A percentile compares a stretch with the other conserved stretches of the same genome.
Evolutionary conservation across 495 filamentous ascomycete genomes (phyloP).

Genomic region (Bombardia bombarda): DNA sequence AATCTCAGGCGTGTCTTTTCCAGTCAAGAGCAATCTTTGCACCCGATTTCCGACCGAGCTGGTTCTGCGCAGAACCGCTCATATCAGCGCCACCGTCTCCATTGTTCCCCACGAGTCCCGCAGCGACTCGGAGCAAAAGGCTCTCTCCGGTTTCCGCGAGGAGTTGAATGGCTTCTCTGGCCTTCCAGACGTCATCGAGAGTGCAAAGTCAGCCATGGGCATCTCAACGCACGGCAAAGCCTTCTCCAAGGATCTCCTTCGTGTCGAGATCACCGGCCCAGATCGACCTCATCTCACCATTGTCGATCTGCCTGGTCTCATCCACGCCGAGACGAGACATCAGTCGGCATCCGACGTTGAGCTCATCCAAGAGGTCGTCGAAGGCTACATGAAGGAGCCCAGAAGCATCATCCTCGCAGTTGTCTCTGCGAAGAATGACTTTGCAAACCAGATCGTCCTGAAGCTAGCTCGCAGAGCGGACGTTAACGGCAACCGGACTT

Average conservation of each 20-base stretch:
- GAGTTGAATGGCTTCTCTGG: slow-evolving; percentile 24
- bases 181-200: slow-evolving; percentile 34
- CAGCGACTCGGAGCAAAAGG: slow-evolving; percentile 11
- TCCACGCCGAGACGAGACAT: slow-evolving; percentile 44
- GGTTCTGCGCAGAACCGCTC: slow-evolving; percentile 35
- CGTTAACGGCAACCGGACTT: slow-evolving; percentile 62
- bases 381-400: slow-evolving; percentile 51
- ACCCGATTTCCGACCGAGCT: slow-evolving; percentile 62
- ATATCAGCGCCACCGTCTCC: slow-evolving; percentile 31
- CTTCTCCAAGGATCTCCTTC: slow-evolving; percentile 58
- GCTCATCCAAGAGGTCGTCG: slow-evolving; percentile 45
- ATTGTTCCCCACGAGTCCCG: slow-evolving; percentile 33
- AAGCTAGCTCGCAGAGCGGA: slow-evolving; percentile 71
- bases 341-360: slow-evolving; percentile 38
- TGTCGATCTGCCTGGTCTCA: slow-evolving; percentile 62
- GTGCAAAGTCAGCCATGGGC: slow-evolving; percentile 46
- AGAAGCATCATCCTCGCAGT: slow-evolving; percentile 60
- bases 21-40: slow-evolving; percentile 51
- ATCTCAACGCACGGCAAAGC: slow-evolving; percentile 31
- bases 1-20: slow-evolving; percentile 63
- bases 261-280: slow-evolving; percentile 61
- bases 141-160: slow-evolving; percentile 15
- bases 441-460: slow-evolving; percentile 53
- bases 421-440: slow-evolving; percentile 56
- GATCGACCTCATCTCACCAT: slow-evolving; percentile 56